Evolutionary conservation across 2,329 filamentous ascomycete species (phyloP), one percentile per base, ranked within the genome.

Genomic region (Aquanectria penicillioides): DNA sequence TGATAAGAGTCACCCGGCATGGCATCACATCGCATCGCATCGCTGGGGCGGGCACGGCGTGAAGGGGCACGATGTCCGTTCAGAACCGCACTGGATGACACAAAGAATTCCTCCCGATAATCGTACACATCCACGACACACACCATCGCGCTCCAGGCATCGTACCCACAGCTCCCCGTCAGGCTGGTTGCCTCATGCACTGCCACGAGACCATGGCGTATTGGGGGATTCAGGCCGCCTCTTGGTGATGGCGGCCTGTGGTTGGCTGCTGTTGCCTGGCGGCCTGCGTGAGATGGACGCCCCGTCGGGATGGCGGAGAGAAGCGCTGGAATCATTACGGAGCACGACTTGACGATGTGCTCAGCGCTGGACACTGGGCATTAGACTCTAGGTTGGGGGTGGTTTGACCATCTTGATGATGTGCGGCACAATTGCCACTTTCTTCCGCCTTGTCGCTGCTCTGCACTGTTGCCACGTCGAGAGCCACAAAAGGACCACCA

Each of bases 161-260:
- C 34, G 59, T 54, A 62, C 47, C 50, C 47, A 48, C 41, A 47
- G 36, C 54, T 48, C 62, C 53, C 50, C 47, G 53, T 55, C 49
- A 57, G 29, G 28, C 41, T 59, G 65, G 67, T 63, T 70, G 68
- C 66, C 64, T 68, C 62, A 70, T 72, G 68, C 70, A 72, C 66
- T 71, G 70, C 70, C 70, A 72, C 70, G 69, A 59, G 63, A 65
- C 63, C 47, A 62, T 52, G 64, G 59, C 54, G 55, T 58, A 71
- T 70, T 70, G 69, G 61, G 43, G 54, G 48, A 44, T 49, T 52
- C 41, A 49, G 59, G 57, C 58, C 49, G 40, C 28, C 18, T 40
- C 28, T 36, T 23, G 26, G 28, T 20, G 46, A 55, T 59, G 55
- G 40, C 37, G 43, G 29, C 29, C 20, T 57, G 37, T 53, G 50